A percentile compares a stretch with the other conserved stretches of the same genome.
These are phyloP conservation scores for Mangifera indica DNA, from an alignment of 345 rosid genomes.

Conservation along the genomic window DNA sequence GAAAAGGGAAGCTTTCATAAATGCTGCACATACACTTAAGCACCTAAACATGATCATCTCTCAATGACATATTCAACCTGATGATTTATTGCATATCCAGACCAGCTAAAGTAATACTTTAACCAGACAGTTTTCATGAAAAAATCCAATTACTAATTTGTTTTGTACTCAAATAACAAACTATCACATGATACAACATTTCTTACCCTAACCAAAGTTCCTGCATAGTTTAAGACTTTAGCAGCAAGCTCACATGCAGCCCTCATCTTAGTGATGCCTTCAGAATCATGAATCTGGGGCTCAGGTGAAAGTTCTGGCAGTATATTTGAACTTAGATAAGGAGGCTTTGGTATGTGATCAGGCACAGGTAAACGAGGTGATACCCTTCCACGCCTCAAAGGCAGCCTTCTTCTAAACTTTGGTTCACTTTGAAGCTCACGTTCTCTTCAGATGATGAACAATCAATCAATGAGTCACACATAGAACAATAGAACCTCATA, in stretches of 20 bases:
- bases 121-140: not conserved
- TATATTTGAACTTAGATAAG: slow-evolving; percentile 51
- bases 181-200: not conserved
- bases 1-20: not conserved
- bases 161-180: not conserved
- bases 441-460: slow-evolving; percentile 36
- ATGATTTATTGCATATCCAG: not conserved
- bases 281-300: slow-evolving; percentile 68
- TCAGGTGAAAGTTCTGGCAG: slow-evolving; percentile 68
- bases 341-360: slow-evolving; percentile 76
- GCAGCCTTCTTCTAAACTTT: slow-evolving; percentile 51
- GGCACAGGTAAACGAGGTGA: slow-evolving; percentile 79
- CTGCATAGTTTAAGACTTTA: slow-evolving; percentile 69
- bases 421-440: slow-evolving; percentile 47
- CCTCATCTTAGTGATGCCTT: slow-evolving; percentile 67
- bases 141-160: not conserved
- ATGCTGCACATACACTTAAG: not conserved
- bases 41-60: not conserved
- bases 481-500: slow-evolving; percentile 12
- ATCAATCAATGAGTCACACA: slow-evolving; percentile 4
- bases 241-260: slow-evolving; percentile 97
- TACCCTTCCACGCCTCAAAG: slow-evolving; percentile 77
- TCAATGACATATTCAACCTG: not conserved
- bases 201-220: slow-evolving; percentile 78
- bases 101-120: not conserved